Evolutionary conservation across 1,284 basidiomycete species (phyloP), one percentile per base, ranked within the genome.

Genomic region (Rhodofomes roseus): DNA sequence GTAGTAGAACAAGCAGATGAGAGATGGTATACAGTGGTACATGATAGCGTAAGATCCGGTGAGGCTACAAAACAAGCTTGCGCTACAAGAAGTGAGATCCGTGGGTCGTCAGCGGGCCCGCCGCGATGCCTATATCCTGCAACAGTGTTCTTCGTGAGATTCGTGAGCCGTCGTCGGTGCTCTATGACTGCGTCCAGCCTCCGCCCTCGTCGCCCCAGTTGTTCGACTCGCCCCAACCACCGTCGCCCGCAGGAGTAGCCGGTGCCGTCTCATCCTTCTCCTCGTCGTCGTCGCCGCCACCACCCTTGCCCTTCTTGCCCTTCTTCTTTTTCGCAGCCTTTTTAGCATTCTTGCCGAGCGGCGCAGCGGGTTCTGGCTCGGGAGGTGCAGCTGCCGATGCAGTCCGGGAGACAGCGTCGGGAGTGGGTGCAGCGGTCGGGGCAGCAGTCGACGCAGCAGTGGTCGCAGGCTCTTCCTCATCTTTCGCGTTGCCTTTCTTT

Each of bases 401-500:
- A 11, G 61, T 59, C 29, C 66, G 65, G 29, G 66, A 68, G 40
- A 68, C 59, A 16, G 55, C 57, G 18, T 61, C 56, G 12, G 65
- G 61, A 23, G 62, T 61, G 23, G 60, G 53, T 0, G 60, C 56
- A 22, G 43, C 43, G 8, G 43, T 44, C 16, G 43, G 20, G 23
- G 43, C 50, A 20, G 50, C 50, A 22, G 50, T 52, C 2, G 50
- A 25, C 50, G 50, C 18, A 23, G 31, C 18, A 7, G 46, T 27
- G 12, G 46, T 11, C 14, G 46, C 9, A 5, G n/a, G 2, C 5
- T 62, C 57, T 3, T 43, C 59, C 2, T 54, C 52, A 23, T 57
- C 60, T 14, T 39, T 39, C 7, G 12, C 37, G 46, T n/a, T n/a
- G n/a, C 65, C 63, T 56, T 65, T 67, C 65, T 67, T 67, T 41